Base-by-base conservation (phyloP, 805 yeast species). In the Soucietia sequanensis region DNA sequence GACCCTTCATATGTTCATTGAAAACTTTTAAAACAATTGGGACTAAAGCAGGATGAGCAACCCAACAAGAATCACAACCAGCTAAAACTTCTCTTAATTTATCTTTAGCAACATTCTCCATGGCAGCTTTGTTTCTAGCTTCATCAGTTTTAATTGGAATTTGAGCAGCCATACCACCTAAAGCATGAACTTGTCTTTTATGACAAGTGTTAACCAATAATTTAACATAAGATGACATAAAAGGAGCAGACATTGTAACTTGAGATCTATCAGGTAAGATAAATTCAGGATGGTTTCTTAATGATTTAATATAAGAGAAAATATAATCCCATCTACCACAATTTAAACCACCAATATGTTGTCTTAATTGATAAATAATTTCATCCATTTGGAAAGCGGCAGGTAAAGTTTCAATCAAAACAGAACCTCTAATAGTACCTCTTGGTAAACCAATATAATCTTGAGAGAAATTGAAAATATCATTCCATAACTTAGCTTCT, bases 311-410 rank as follows among this genome's bases (percentile, higher is more conserved):
- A 43, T 86, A 81, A 24, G 86, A 79, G 66, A 84, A 84, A 62
- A 84, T 84, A 65, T 84, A 84, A 62, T 84, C 95, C 91, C 93
- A 84, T 65, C 95, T 76, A 49, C 95, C 95, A 72, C 93, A 84
- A 66, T 84, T 84, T 60, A 84, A 72, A 37, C 93, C 95, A 7
- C 84, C 75, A 35, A 84, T 81, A 60, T 84, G 95, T 33, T 78
- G 80, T 60, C 88, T 72, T 54, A 84, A 70, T 53, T 84, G 84
- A 54, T 78, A 84, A 50, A 84, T 75, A 47, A 84, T 84, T 62
- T 84, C 95, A 55, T 84, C 90, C 81, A 84, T 79, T 62, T 84
- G 93, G 75, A 81, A 84, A 11, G 90, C 88, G 28, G 87, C 89
- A 25, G 93, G 95, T 46, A 84, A 68, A 12, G 95, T 84, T 62